Percentiles rank a stretch among this genome's conserved stretches.
These are phyloP conservation scores for Mortierella antarctica DNA, from an alignment of 192 early-diverging fungal genomes.

Conservation along the genomic window DNA sequence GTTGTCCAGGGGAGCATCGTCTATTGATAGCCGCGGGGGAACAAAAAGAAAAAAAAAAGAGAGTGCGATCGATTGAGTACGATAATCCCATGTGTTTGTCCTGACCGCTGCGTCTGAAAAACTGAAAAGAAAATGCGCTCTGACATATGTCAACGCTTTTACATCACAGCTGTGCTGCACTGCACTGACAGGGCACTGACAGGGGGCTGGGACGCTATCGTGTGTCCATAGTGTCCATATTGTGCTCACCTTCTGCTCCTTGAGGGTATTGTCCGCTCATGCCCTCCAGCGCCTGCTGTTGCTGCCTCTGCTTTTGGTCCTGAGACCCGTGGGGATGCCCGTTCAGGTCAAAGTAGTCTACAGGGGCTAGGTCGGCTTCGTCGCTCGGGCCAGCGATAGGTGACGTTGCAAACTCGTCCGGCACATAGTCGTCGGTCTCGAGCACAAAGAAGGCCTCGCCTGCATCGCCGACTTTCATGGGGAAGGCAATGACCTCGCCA, in stretches of 20 bases:
- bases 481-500: constrained; percentile 74
- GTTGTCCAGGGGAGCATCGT: constrained; percentile 45
- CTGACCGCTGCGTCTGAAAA: constrained; percentile 41
- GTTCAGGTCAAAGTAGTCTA: constrained; percentile 52
- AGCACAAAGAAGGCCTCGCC: constrained; percentile 99
- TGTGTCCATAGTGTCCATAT: no score
- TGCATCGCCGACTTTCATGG: constrained; percentile 98
- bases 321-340: constrained; percentile 6
- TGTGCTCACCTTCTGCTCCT: constrained; percentile 29
- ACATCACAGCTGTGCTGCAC: background rate
- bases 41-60: background rate
- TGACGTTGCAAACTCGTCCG: constrained; percentile 93
- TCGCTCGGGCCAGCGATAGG: constrained; percentile 77
- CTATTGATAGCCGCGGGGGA: constrained; percentile 30
- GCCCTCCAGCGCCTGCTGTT: background rate
- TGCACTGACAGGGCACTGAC: background rate
- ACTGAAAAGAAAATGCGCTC: constrained; percentile 1
- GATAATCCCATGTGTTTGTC: constrained; percentile 12
- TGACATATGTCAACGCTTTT: constrained; percentile 47
- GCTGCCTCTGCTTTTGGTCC: constrained; percentile 9
- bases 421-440: constrained; percentile 90
- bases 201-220: no score
- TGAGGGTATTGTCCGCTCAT: constrained; percentile 11
- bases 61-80: background rate
- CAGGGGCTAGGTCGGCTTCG: constrained; percentile 32